These are phyloP conservation scores for Yamadazyma paraphyllophila DNA, from an alignment of 805 yeast genomes.

Conservation along the genomic window DNA sequence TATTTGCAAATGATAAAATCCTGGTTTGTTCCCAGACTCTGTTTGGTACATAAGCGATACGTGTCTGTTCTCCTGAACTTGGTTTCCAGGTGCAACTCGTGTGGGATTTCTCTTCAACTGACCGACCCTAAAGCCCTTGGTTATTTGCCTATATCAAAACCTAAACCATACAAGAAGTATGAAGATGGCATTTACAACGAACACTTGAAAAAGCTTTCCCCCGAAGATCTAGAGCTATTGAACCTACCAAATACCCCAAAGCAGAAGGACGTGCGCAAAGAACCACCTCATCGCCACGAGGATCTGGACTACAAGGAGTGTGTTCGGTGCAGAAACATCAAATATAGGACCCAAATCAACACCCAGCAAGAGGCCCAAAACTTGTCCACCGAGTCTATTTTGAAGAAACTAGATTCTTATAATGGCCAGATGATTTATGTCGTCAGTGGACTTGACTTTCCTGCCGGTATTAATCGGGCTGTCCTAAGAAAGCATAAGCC, in stretches of 20 bases:
- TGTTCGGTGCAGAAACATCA: conserved; percentile 52
- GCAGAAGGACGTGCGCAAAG: not conserved
- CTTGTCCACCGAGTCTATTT: not conserved
- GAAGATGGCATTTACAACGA: conserved; percentile 26
- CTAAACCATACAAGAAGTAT: conserved; percentile 10
- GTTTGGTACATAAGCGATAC: not conserved
- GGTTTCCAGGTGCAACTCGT: conserved; percentile 45
- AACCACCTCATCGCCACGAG: not conserved
- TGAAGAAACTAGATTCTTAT: not conserved
- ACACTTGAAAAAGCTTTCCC: conserved; percentile 17
- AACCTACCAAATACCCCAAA: not conserved
- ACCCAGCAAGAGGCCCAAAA: conserved; percentile 1
- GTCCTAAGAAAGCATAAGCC: conserved; percentile 8
- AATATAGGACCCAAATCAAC: conserved; percentile 2
- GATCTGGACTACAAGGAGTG: conserved; percentile 35
- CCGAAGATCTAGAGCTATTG: conserved; percentile 17
- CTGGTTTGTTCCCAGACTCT: not conserved
- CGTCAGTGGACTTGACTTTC: conserved; percentile 53
- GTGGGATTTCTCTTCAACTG: conserved; percentile 56
- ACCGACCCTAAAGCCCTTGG: conserved; percentile 11
- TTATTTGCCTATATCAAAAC: conserved; percentile 6
- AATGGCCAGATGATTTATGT: conserved; percentile 10
- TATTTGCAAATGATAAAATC: not conserved
- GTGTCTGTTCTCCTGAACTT: conserved; percentile 5
- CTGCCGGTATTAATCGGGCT: conserved; percentile 47